phyloP scores from a whole-genome alignment of 2,329 filamentous ascomycete genomes.

The Ustulina deusta region DNA sequence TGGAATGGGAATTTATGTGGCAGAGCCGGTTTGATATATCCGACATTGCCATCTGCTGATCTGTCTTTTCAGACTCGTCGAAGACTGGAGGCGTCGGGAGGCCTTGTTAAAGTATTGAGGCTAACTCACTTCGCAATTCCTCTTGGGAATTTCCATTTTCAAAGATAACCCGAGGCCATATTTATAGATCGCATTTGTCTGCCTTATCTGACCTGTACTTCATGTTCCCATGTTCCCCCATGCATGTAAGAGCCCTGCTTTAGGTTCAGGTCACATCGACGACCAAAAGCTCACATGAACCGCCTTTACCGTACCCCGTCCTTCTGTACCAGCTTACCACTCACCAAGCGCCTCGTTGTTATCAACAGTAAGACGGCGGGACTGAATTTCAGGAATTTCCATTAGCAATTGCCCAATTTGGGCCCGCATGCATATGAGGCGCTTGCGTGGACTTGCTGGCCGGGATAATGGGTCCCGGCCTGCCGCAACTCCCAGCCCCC shows the following conservation, averaged over 20 bases:
- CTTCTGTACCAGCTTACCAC: neutral
- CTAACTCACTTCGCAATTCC: neutral
- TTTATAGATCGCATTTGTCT: conserved; percentile 7
- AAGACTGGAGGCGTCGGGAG: conserved; percentile 1
- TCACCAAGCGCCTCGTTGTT: conserved; percentile 1
- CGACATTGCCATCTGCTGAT: neutral
- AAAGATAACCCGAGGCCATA: neutral
- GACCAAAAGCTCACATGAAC: conserved; percentile 9
- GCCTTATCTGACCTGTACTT: neutral
- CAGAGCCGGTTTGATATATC: neutral
- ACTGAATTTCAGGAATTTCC: conserved; percentile 6
- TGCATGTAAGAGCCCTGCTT: conserved; percentile 17
- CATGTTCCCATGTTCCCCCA: neutral
- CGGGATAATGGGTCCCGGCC: conserved; percentile 9
- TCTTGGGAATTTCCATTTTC: conserved; percentile 12
- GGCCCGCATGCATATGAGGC: conserved; percentile 21
- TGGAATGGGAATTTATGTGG: conserved; percentile 4
- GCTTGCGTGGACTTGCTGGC: conserved; percentile 15
- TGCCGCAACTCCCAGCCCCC: conserved; percentile 6
- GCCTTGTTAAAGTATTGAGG: conserved; percentile 15
- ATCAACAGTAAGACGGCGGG: conserved; percentile 5
- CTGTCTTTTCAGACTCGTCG: neutral
- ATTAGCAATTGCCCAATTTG: conserved; percentile 9
- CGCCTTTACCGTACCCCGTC: neutral
- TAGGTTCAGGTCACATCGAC: conserved; percentile 15